These are phyloP conservation scores for Aspergillus haitiensis DNA, from an alignment of 495 filamentous ascomycete species.

Conservation along the genomic window DNA sequence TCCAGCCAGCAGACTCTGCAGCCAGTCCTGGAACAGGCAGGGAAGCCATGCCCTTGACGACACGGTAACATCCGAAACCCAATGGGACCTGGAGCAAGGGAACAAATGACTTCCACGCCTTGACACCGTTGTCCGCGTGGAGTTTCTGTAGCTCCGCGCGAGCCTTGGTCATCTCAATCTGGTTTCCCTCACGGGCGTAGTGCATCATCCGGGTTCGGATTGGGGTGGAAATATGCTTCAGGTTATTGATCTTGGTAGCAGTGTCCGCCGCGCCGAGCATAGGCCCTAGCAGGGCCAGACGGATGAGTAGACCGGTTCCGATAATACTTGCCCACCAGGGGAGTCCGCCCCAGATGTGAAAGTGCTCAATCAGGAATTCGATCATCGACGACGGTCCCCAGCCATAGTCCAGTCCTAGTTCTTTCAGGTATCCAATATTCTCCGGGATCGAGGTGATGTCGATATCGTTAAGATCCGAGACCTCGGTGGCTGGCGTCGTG, in stretches of 20 bases:
- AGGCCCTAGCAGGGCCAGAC: conserved; percentile 63
- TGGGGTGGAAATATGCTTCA: conserved; percentile 40
- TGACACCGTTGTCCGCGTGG: conserved; percentile 55
- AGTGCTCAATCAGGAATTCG: conserved; percentile 74
- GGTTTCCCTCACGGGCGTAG: conserved; percentile 40
- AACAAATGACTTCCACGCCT: conserved; percentile 51
- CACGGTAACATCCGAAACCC: conserved; percentile 75
- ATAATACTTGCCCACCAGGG: conserved; percentile 83
- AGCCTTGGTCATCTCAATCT: conserved; percentile 36
- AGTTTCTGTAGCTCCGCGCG: conserved; percentile 50
- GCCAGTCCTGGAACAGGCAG: conserved; percentile 80
- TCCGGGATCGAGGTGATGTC: conserved; percentile 58
- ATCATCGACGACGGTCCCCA: conserved; percentile 70
- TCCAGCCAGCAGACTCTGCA: conserved; percentile 70
- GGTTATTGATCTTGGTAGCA: conserved; percentile 48
- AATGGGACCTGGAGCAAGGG: conserved; percentile 67
- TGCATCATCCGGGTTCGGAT: conserved; percentile 45
- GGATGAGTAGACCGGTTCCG: conserved; percentile 60
- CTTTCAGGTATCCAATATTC: conserved; percentile 77
- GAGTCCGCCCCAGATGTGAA: conserved; percentile 69
- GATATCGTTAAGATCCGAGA: conserved; percentile 33
- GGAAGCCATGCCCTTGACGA: conserved; percentile 69
- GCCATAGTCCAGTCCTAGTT: conserved; percentile 81
- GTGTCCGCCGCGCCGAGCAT: conserved; percentile 61
- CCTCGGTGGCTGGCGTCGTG: conserved; percentile 12